Evolutionary conservation across 1,139 yeast genomes (phyloP), one percentile per base, ranked within the genome.

Genomic region (Wickerhamomyces sp.): DNA sequence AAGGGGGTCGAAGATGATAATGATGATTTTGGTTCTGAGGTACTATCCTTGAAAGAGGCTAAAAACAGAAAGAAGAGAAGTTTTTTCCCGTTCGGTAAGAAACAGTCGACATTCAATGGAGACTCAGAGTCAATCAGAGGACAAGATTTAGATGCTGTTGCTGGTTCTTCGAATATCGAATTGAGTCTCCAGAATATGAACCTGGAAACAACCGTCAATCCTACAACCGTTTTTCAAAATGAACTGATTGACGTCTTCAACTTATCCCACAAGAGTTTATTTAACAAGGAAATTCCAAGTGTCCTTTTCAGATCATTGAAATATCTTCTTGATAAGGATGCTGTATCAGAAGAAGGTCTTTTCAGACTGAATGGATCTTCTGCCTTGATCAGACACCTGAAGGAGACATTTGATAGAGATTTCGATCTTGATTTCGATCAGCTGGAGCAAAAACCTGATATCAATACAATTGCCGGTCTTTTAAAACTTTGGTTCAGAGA

Each of bases 351-450:
- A 63, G 96, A 91, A 61, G 99, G 99, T 4, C 78, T 93, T 2
- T 93, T 93, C 68, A 73, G 99, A 52, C 70, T 91, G 46, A 88
- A 94, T 64, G 99, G 99, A 2, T 86, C 96, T 33, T 87, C 93
- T 45, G 77, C 91, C 0, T 75, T 84, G 41, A 88, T 93, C 27
- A 77, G 87, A 47, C 77, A 74, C 36, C 72, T 93, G 40, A 88
- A 86, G 57, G 88, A 82, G 37, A 72, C 71, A 41, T 93, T 90
- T 64, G 81, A 81, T 58, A 63, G 58, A 27, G 72, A 76, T 14
- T 77, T 76, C 52, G 98, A 91, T 62, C 69, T 88, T 43, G 90
- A 90, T 59, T 68, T 93, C 47, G 66, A 73, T 34, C 65, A 65
- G 26, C 59, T 72, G 53, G 58, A 56, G 41, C 41, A 65, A 13